phyloP scores from a whole-genome alignment of 371 early-diverging fungal genomes.

The Circinella minor region DNA sequence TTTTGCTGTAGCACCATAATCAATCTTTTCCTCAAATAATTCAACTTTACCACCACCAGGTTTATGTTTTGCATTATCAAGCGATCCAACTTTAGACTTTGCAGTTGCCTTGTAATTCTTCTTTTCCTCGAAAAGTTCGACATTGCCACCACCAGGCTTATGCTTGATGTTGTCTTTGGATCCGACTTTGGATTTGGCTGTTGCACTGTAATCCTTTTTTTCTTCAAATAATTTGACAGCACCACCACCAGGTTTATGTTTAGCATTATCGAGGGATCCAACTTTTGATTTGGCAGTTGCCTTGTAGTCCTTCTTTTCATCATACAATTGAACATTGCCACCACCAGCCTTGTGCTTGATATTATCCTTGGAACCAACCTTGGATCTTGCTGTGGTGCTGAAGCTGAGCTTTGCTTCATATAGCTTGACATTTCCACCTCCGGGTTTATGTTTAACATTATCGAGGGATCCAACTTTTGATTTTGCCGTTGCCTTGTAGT shows the following conservation, averaged over 20 bases:
- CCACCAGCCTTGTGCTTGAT: slow-evolving; percentile 24
- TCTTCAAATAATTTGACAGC: background rate
- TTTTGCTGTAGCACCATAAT: slow-evolving; percentile 10
- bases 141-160: slow-evolving; percentile 25
- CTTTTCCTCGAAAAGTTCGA: slow-evolving; percentile 20
- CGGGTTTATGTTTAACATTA: slow-evolving; percentile 26
- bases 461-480: slow-evolving; percentile 25
- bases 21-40: slow-evolving; percentile 17
- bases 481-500: slow-evolving; percentile 13
- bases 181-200: slow-evolving; percentile 28
- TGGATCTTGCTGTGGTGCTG: slow-evolving; percentile 14
- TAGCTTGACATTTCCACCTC: slow-evolving; percentile 21
- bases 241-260: background rate
- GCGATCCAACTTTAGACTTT: slow-evolving; percentile 25
- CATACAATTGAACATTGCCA: slow-evolving; percentile 18
- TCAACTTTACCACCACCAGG: slow-evolving; percentile 23
- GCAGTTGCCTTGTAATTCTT: slow-evolving; percentile 7
- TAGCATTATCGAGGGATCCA: background rate
- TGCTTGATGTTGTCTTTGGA: slow-evolving; percentile 26
- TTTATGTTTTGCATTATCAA: slow-evolving; percentile 30
- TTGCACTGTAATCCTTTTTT: background rate
- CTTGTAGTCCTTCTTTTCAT: slow-evolving; percentile 11
- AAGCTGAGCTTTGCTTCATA: slow-evolving; percentile 14
- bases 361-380: slow-evolving; percentile 24
- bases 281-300: slow-evolving; percentile 1